Evolutionary conservation across 164 flowering plant species (phyloP).

Genomic region (Malania oleifera): DNA sequence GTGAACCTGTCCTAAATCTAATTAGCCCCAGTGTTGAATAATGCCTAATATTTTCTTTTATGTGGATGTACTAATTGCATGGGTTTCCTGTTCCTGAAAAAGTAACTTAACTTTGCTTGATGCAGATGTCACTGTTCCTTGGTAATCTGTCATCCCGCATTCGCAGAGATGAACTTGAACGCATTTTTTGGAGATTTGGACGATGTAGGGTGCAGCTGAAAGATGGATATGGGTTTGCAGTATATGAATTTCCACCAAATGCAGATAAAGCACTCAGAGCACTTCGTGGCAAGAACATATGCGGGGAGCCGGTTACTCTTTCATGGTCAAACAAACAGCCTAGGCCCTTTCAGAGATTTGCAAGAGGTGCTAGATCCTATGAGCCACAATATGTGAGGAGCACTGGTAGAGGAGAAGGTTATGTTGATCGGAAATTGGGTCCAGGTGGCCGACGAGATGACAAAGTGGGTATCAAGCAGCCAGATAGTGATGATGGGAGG

Average conservation of each 20-base stretch:
- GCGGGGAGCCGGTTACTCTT: slow-evolving; percentile 39
- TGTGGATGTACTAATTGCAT: too few species aligned
- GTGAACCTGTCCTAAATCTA: too few species aligned
- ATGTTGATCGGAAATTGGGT: slow-evolving; percentile 14
- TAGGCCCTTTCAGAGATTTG: slow-evolving; percentile 16
- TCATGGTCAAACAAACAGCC: slow-evolving; percentile 58
- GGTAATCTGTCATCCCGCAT: slow-evolving; percentile 43
- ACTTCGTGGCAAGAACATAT: slow-evolving; percentile 34
- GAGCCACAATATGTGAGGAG: slow-evolving; percentile 18
- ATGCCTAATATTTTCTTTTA: too few species aligned
- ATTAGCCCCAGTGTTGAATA: too few species aligned
- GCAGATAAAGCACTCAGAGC: slow-evolving; percentile 47
- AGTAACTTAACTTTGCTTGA: not conserved
- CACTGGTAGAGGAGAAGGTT: slow-evolving; percentile 12
- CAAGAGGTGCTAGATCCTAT: slow-evolving; percentile 18
- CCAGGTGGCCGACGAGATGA: slow-evolving; percentile 18
- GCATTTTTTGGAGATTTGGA: slow-evolving; percentile 44
- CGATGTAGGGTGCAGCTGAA: slow-evolving; percentile 31
- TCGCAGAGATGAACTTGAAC: slow-evolving; percentile 36
- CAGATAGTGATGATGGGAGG: slow-evolving; percentile 9
- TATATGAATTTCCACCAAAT: slow-evolving; percentile 34
- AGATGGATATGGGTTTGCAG: slow-evolving; percentile 53
- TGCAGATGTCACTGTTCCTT: slow-evolving; percentile 53
- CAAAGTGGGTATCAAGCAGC: slow-evolving; percentile 11
- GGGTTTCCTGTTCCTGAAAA: not conserved